These are phyloP conservation scores for Nymphaea colorata DNA, from an alignment of 164 flowering plant species.

Conservation along the genomic window DNA sequence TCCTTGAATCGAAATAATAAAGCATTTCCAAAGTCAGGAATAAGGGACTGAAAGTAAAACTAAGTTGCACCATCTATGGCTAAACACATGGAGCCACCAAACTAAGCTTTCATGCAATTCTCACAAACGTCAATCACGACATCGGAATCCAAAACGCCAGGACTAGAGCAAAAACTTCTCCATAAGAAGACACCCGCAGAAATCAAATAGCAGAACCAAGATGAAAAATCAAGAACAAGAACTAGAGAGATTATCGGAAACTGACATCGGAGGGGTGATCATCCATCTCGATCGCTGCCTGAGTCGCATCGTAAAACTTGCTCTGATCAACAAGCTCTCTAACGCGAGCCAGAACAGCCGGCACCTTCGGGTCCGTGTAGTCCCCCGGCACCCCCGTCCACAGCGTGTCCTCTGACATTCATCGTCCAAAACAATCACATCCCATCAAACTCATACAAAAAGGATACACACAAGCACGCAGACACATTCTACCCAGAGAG, in stretches of 20 bases:
- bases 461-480: background rate
- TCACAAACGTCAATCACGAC: background rate
- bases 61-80: too few relatives aligned
- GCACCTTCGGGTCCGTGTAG: conserved; percentile 59
- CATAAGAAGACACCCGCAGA: too few relatives aligned
- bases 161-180: too few relatives aligned
- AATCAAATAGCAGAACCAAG: too few relatives aligned
- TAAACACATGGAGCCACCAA: too few relatives aligned
- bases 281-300: conserved; percentile 44
- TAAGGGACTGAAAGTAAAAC: too few relatives aligned
- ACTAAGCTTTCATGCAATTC: too few relatives aligned
- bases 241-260: background rate
- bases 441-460: background rate
- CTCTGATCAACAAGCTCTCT: conserved; percentile 68
- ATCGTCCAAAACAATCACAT: background rate
- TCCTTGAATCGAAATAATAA: too few relatives aligned
- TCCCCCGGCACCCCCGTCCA: conserved; percentile 90
- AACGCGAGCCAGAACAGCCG: conserved; percentile 50
- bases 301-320: conserved; percentile 55
- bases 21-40: too few relatives aligned
- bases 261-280: conserved; percentile 65
- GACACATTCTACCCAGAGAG: too few relatives aligned
- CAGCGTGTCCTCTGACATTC: conserved; percentile 53
- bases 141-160: background rate
- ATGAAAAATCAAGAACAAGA: too few relatives aligned